Base-by-base conservation (phyloP, 257 asterid species). In the Craterostigma plantagineum region DNA sequence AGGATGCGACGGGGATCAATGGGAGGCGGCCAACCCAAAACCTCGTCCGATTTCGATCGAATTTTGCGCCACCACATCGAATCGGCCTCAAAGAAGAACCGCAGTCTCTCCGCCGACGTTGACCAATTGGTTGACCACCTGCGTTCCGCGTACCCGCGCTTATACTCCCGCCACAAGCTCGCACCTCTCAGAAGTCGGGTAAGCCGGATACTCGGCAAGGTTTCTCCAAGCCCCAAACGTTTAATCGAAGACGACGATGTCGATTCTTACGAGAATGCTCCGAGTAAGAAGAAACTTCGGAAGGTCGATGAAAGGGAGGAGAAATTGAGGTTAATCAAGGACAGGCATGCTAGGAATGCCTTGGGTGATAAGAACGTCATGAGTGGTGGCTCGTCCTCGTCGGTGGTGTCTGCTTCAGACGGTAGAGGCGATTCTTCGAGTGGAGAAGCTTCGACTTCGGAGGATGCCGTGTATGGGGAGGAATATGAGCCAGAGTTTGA, bases 401-500 rank as follows among this genome's bases (percentile, higher is more conserved):
- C 73, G 11, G 3, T 56, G 11, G 5, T 56, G 18, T 63, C 69
- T 6, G 57, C 79, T 13, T 48, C 65, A 34, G 47, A n/a, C n/a
- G n/a, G n/a, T n/a, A n/a, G n/a, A n/a, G n/a, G n/a, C n/a, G n/a
- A 52, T 42, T 57, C 63, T n/a, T 61, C 68, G 7, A n/a, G n/a
- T n/a, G n/a, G n/a, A n/a, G n/a, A n/a, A n/a, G 60, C 42, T 14
- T 69, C 83, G 17, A 60, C 71, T 0, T 75, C 85, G 0, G 73
- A 14, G 2, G 97, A 78, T 52, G 70, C 74, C 30, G 49, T 77
- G 17, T 72, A 63, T 12, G 85, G 54, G 14, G 74, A 77, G 64
- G 66, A 67, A 48, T 53, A 53, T 23, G 82, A 73, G 61, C 79
- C 90, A 0, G 70, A 66, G 47, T 60, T 69, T n/a, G 97, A 87